Conservation (phyloP, 2,329 filamentous ascomycete species). For the Verticillium dahliae region DNA sequence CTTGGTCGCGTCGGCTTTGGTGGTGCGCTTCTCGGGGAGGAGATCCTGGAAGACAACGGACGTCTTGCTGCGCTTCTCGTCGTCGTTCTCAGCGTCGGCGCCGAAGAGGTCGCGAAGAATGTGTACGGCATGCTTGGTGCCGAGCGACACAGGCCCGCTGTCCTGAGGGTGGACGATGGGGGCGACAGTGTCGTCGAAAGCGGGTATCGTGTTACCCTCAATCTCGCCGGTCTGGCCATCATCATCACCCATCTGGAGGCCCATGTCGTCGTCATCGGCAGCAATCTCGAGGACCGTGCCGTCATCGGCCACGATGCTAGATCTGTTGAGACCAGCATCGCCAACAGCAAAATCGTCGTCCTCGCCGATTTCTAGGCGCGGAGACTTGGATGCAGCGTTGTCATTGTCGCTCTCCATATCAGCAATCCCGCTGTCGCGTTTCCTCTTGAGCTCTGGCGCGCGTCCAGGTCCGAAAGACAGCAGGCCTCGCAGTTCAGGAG, state of each 20-base stretch:
- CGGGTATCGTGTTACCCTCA: conserved; percentile 43
- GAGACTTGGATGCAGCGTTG: conserved; percentile 52
- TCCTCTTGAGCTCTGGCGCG: conserved; percentile 78
- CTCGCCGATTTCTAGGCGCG: conserved; percentile 62
- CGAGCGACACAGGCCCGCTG: conserved; percentile 78
- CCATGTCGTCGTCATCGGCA: conserved; percentile 45
- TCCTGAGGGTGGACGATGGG: conserved; percentile 76
- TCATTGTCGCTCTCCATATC: conserved; percentile 66
- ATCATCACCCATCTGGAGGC: conserved; percentile 36
- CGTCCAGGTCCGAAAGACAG: conserved; percentile 79
- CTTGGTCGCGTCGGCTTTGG: conserved; percentile 88
- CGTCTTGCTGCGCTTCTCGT: conserved; percentile 66
- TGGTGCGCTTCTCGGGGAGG: conserved; percentile 73
- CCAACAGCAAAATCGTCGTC: conserved; percentile 50
- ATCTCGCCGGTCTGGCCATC: conserved; percentile 30
- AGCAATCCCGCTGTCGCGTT: conserved; percentile 81
- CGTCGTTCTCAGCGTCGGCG: conserved; percentile 58
- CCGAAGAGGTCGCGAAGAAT: conserved; percentile 86
- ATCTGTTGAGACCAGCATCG: conserved; percentile 46
- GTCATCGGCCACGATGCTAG: conserved; percentile 45
- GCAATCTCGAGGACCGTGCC: conserved; percentile 60
- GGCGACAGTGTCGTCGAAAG: conserved; percentile 72
- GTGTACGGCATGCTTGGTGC: conserved; percentile 93
- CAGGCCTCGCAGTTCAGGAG: conserved; percentile 86
- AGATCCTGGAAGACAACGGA: conserved; percentile 87